Conservation (phyloP, 768 basidiomycete species). For the Suillus hirtellus region DNA sequence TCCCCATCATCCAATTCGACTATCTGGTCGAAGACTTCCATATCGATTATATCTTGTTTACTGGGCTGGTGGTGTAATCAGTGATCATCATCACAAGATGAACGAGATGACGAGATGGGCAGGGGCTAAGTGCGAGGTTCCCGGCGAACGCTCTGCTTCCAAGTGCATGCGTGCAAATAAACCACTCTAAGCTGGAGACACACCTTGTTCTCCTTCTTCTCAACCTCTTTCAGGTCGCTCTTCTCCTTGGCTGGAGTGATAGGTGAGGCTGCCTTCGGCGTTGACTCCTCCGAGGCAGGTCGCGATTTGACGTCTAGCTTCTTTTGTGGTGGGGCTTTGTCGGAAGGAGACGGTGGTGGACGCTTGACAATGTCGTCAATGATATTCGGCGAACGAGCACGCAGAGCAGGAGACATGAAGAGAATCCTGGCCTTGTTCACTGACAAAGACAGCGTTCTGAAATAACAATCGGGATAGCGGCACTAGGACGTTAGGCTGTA, state of each 20-base stretch:
- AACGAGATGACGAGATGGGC: constrained; percentile 5
- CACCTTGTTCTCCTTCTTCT: constrained; percentile 30
- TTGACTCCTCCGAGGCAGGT: constrained; percentile 27
- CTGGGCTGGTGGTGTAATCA: constrained; percentile 12
- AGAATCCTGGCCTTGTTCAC: constrained; percentile 2
- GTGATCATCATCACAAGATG: not conserved
- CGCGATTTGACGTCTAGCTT: constrained; percentile 33
- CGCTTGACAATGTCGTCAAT: constrained; percentile 30
- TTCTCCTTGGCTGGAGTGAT: constrained; percentile 13
- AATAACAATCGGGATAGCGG: constrained; percentile 5
- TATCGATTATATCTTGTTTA: constrained; percentile 57
- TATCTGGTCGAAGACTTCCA: constrained; percentile 82
- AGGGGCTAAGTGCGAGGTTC: constrained; percentile 3
- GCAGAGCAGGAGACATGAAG: constrained; percentile 21
- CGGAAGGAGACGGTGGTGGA: constrained; percentile 35
- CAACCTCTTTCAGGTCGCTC: constrained; percentile 15
- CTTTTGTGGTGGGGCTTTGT: constrained; percentile 31
- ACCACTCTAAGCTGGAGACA: constrained; percentile 10
- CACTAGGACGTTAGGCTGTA: constrained; percentile 8
- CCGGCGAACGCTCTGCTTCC: constrained; percentile 1
- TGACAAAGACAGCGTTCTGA: constrained; percentile 8
- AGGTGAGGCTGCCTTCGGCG: constrained; percentile 17
- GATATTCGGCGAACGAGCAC: constrained; percentile 31
- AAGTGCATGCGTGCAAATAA: not conserved
- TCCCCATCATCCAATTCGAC: constrained; percentile 86